phyloP scores from a whole-genome alignment of 2,329 filamentous ascomycete genomes.

The Botryosphaeria dothidea region DNA sequence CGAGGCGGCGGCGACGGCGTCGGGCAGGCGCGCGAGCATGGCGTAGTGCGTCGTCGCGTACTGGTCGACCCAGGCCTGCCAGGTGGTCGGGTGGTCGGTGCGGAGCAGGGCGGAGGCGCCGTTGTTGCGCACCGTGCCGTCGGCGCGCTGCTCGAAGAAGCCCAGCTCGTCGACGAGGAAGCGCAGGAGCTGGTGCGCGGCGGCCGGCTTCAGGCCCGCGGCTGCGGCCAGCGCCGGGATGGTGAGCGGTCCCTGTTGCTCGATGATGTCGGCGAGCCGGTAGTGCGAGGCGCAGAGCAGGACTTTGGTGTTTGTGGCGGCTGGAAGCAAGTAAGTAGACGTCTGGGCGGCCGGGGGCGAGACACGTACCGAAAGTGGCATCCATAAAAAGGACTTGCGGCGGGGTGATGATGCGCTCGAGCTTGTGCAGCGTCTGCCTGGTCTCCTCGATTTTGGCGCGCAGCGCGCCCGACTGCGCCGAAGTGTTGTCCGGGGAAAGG shows the following conservation, averaged over 20 bases:
- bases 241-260: not conserved
- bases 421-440: not conserved
- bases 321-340: not conserved
- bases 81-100: not conserved
- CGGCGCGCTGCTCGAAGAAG: not conserved
- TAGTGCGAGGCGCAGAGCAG: slow-evolving; percentile 3
- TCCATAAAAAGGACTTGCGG: slow-evolving; percentile 2
- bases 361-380: not conserved
- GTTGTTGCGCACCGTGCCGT: not conserved
- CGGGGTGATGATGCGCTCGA: not conserved
- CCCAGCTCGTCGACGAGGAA: slow-evolving; percentile 3
- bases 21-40: not conserved
- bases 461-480: not conserved
- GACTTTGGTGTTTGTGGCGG: slow-evolving; percentile 9
- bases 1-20: not conserved
- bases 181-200: not conserved
- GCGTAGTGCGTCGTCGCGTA: not conserved
- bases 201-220: not conserved
- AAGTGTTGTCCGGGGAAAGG: not conserved
- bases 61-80: slow-evolving; percentile 3
- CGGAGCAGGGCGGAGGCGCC: not conserved
- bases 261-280: not conserved
- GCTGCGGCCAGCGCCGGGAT: not conserved
- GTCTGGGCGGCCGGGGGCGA: not conserved
- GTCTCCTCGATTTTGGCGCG: slow-evolving; percentile 1